Percentiles rank a stretch among this genome's conserved stretches.
These are phyloP conservation scores for Cystofilobasidium bisporidii DNA, from an alignment of 768 basidiomycete species.

Conservation along the genomic window DNA sequence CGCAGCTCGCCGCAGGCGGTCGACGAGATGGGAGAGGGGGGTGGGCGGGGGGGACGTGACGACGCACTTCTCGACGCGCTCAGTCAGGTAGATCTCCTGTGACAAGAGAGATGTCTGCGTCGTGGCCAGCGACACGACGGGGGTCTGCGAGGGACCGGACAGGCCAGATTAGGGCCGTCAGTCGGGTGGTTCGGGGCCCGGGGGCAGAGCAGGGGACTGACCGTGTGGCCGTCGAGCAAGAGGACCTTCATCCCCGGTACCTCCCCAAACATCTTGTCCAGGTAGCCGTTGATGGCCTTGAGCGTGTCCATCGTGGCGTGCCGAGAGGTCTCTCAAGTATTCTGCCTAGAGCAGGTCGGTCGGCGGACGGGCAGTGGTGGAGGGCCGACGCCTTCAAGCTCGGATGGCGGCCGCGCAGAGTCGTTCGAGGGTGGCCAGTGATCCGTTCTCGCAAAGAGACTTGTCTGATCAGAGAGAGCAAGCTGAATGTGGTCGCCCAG, in stretches of 20 bases:
- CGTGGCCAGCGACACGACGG: conserved; percentile 85
- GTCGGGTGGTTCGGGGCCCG: too few species aligned
- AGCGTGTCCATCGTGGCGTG: conserved; percentile 68
- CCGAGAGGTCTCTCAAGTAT: not conserved
- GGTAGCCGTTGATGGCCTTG: conserved; percentile 89
- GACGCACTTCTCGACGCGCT: conserved; percentile 82
- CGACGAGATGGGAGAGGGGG: not conserved
- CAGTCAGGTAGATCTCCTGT: conserved; percentile 95
- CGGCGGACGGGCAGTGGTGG: too few species aligned
- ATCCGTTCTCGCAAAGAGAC: too few species aligned
- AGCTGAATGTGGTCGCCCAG: too few species aligned
- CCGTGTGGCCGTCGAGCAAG: conserved; percentile 86
- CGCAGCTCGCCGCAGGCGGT: too few species aligned
- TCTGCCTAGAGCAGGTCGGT: too few species aligned
- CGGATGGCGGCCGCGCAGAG: too few species aligned
- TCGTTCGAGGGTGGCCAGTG: too few species aligned
- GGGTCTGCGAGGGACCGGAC: conserved; percentile 54
- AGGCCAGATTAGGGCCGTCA: too few species aligned
- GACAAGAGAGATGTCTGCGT: conserved; percentile 88
- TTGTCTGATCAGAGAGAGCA: too few species aligned
- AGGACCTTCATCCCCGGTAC: conserved; percentile 91
- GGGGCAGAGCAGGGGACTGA: conserved; percentile 41
- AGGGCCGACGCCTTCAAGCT: too few species aligned
- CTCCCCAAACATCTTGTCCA: conserved; percentile 74
- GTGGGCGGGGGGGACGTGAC: not conserved